Evolutionary conservation across 1,139 yeast species (phyloP).

Genomic region (Suhomyces terraborum): DNA sequence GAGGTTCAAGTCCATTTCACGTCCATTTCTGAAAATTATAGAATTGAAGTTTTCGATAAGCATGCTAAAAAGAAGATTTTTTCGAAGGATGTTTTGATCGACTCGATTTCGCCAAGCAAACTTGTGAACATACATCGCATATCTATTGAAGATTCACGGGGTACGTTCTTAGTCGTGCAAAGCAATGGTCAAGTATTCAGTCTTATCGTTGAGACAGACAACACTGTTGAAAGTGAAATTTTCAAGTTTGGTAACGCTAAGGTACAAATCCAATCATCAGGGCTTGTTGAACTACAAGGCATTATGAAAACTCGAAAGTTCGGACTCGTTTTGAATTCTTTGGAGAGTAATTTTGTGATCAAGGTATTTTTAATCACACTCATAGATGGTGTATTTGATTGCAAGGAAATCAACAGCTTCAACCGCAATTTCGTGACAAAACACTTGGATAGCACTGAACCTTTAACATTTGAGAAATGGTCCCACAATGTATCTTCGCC

Average conservation of each 20-base stretch:
- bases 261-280: constrained; percentile 6
- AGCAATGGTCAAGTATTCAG: constrained; percentile 14
- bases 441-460: background rate
- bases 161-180: constrained; percentile 15
- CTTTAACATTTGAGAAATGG: constrained; percentile 9
- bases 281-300: constrained; percentile 4
- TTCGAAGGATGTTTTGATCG: constrained; percentile 5
- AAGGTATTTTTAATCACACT: constrained; percentile 14
- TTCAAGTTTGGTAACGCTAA: background rate
- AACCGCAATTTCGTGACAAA: constrained; percentile 13
- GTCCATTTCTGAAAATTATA: constrained; percentile 7
- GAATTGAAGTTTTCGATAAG: constrained; percentile 10
- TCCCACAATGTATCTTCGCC: background rate
- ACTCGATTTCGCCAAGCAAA: constrained; percentile 2
- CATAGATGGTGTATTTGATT: constrained; percentile 9
- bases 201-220: constrained; percentile 10
- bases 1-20: constrained; percentile 8
- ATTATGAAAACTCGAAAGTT: constrained; percentile 4
- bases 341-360: constrained; percentile 14
- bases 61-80: constrained; percentile 7
- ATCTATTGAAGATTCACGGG: constrained; percentile 6
- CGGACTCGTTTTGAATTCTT: constrained; percentile 15
- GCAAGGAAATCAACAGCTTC: constrained; percentile 16
- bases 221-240: constrained; percentile 1
- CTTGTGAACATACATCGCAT: constrained; percentile 6